These are phyloP conservation scores for Sporormia fimetaria DNA, from an alignment of 495 filamentous ascomycete genomes.

Conservation along the genomic window DNA sequence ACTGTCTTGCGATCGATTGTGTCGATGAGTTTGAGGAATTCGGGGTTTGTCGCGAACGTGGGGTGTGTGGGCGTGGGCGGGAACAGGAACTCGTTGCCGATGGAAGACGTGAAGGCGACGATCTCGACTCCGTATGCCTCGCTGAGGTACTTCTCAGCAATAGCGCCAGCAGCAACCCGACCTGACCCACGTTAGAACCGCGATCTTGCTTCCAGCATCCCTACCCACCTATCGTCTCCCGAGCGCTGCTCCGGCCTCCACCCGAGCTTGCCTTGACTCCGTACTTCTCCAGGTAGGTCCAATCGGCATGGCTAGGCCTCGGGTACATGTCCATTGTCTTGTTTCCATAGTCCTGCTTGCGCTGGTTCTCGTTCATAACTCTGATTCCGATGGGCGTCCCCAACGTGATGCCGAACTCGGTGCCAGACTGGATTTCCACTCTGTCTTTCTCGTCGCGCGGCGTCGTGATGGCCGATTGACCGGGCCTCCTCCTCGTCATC, in stretches of 20 bases:
- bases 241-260: conserved; percentile 80
- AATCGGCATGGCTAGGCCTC: conserved; percentile 87
- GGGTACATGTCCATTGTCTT: conserved; percentile 89
- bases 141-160: conserved; percentile 85
- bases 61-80: conserved; percentile 68
- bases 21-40: conserved; percentile 65
- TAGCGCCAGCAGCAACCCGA: conserved; percentile 85
- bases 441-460: conserved; percentile 87
- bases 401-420: conserved; percentile 82
- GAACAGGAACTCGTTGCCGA: conserved; percentile 74
- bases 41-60: conserved; percentile 64
- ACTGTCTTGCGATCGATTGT: conserved; percentile 67
- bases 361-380: conserved; percentile 84
- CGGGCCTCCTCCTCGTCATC: conserved; percentile 81
- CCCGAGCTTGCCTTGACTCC: conserved; percentile 89
- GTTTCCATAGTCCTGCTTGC: conserved; percentile 86
- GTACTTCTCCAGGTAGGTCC: conserved; percentile 95
- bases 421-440: conserved; percentile 88
- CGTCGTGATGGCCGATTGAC: conserved; percentile 82
- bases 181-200: conserved; percentile 40
- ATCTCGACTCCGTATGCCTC: conserved; percentile 79
- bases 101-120: conserved; percentile 77
- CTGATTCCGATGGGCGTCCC: conserved; percentile 85
- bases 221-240: conserved; percentile 77
- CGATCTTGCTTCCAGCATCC: no score